Conservation (phyloP, 1,139 yeast genomes). For the Lodderomyces theae region DNA sequence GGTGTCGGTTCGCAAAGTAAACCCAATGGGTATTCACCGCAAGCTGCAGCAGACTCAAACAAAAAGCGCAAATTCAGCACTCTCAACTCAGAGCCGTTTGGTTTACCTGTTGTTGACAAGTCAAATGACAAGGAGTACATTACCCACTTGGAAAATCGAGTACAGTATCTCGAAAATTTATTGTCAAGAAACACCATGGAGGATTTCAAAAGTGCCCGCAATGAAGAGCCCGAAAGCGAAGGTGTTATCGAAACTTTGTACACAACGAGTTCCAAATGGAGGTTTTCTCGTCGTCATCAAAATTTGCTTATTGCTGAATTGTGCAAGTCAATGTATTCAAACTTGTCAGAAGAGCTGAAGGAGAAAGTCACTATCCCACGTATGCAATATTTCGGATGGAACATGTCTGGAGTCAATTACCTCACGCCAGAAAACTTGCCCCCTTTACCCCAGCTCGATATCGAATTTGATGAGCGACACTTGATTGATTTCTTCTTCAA, state of each 20-base stretch:
- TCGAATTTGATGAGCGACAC: constrained; percentile 17
- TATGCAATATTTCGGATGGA: constrained; percentile 65
- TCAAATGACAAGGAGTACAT: constrained; percentile 23
- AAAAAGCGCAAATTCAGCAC: constrained; percentile 15
- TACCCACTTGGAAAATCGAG: constrained; percentile 37
- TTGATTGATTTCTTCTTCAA: constrained; percentile 42
- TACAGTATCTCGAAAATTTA: constrained; percentile 38
- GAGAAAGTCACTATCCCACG: constrained; percentile 48
- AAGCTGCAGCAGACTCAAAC: background rate
- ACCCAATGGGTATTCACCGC: background rate
- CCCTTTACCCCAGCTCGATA: constrained; percentile 25
- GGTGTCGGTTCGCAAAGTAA: constrained; percentile 1
- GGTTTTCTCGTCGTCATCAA: constrained; percentile 52
- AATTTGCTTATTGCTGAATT: constrained; percentile 46
- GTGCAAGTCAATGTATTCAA: constrained; percentile 37
- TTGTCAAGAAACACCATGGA: constrained; percentile 20
- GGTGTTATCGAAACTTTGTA: constrained; percentile 20
- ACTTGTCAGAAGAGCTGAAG: constrained; percentile 38
- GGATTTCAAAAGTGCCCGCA: constrained; percentile 17
- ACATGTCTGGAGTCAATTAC: constrained; percentile 58
- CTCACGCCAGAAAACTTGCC: constrained; percentile 41
- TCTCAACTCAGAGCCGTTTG: constrained; percentile 17
- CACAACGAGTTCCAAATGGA: constrained; percentile 41
- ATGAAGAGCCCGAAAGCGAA: constrained; percentile 19
- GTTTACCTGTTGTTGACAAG: constrained; percentile 18